Evolutionary conservation across 306 rosid genomes (phyloP).

Genomic region (Castanospermum australe): DNA sequence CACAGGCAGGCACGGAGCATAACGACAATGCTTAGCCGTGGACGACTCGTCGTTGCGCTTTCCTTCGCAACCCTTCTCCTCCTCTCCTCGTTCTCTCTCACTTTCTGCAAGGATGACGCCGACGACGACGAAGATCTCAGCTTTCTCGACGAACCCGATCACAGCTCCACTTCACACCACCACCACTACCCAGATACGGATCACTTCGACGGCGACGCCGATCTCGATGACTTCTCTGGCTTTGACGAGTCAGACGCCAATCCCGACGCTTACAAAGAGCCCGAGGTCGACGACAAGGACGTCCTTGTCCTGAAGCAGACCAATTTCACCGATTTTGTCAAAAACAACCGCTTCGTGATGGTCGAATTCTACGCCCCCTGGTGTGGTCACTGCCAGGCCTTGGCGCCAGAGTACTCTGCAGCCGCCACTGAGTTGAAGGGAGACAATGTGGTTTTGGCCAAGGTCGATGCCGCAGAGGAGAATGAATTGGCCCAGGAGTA

Average conservation of each 20-base stretch:
- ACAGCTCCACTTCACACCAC: background rate
- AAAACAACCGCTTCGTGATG: slow-evolving; percentile 68
- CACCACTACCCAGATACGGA: slow-evolving; percentile 36
- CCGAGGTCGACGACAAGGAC: slow-evolving; percentile 83
- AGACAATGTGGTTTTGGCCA: slow-evolving; percentile 69
- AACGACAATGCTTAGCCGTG: slow-evolving; percentile 67
- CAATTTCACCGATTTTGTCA: slow-evolving; percentile 66
- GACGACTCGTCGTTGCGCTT: slow-evolving; percentile 45
- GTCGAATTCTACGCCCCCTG: slow-evolving; percentile 98
- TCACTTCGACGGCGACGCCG: slow-evolving; percentile 41
- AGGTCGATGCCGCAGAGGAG: slow-evolving; percentile 91
- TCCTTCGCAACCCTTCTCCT: slow-evolving; percentile 61
- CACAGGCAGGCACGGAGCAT: too few relatives aligned
- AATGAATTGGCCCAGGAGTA: slow-evolving; percentile 75
- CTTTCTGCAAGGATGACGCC: slow-evolving; percentile 32
- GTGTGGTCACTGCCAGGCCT: slow-evolving; percentile 98
- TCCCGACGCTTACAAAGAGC: slow-evolving; percentile 44
- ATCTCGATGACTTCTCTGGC: slow-evolving; percentile 62
- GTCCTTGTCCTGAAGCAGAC: slow-evolving; percentile 82
- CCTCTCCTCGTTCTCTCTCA: slow-evolving; percentile 53
- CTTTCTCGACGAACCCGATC: slow-evolving; percentile 76
- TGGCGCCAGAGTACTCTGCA: slow-evolving; percentile 89
- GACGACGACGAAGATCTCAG: slow-evolving; percentile 84
- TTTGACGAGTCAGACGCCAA: slow-evolving; percentile 47
- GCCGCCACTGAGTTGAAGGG: slow-evolving; percentile 89